These are phyloP conservation scores for Rosa lucieae DNA, from an alignment of 306 rosid species.

Conservation along the genomic window DNA sequence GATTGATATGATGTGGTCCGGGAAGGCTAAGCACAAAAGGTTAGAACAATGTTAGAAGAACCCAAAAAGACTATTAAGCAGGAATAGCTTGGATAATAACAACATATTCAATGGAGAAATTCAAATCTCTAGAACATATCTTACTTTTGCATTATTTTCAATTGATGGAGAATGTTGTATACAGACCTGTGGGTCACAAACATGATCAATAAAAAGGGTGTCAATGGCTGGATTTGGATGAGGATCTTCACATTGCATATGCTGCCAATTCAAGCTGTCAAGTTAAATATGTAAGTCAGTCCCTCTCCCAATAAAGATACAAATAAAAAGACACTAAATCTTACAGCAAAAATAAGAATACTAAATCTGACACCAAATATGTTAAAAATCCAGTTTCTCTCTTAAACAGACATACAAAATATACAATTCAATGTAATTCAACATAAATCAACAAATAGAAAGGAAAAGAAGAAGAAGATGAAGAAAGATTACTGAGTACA, in stretches of 20 bases:
- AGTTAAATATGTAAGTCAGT: slow-evolving; percentile 28
- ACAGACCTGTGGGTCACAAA: slow-evolving; percentile 66
- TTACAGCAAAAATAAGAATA: neutral
- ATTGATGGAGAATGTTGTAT: slow-evolving; percentile 63
- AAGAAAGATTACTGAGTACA: no score
- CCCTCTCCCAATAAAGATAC: neutral
- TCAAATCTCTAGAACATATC: neutral
- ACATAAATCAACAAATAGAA: no score
- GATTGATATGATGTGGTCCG: slow-evolving; percentile 65
- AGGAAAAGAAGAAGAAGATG: no score
- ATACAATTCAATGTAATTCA: no score
- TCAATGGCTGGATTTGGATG: slow-evolving; percentile 71
- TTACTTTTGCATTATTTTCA: slow-evolving; percentile 45
- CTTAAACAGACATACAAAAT: no score
- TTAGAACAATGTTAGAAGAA: neutral
- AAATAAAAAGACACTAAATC: neutral
- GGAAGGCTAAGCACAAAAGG: slow-evolving; percentile 53
- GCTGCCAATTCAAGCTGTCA: slow-evolving; percentile 92
- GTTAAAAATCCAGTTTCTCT: no score
- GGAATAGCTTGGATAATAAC: neutral
- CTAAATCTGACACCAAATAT: no score
- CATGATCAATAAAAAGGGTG: slow-evolving; percentile 79
- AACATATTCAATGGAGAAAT: neutral
- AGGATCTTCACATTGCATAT: slow-evolving; percentile 68
- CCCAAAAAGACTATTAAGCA: neutral